Base-by-base conservation (phyloP, 352 stramenopile species). In the Pythium chondricola region DNA sequence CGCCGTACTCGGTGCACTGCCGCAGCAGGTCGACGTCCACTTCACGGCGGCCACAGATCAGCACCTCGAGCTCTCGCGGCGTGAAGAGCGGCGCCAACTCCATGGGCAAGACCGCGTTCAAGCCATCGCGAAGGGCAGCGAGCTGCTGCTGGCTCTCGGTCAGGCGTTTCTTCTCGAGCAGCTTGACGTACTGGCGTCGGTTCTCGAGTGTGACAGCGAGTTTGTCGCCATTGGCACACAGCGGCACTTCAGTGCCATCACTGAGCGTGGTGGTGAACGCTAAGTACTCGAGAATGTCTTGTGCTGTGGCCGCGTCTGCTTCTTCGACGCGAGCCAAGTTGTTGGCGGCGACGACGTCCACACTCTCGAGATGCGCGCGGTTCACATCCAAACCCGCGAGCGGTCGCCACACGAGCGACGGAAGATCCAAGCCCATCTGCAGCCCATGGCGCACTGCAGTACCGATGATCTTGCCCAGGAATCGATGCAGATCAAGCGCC, bases 1-100 rank as follows among this genome's bases (percentile, higher is more conserved):
- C 93, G 46, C 97, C 96, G 72, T 99, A 99, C 67, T 98, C 95
- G 6, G 96, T 98, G 59, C 96, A 97, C 61, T 91, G 87, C 18
- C 84, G 78, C 20, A 99, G 71, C 30, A 98, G 61, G 45, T 97
- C 93, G 20, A 99, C 90, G 63, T 99, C 95, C 42, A 99, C 89
- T 53, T 98, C 92, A 29, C 88, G 81, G 37, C 89, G 95, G 25
- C 97, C 97, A 60, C 96, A 99, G 38, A 99, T 87, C 14, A 99
- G 60, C 41, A 95, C 86, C 64, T 98, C 93, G 7, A 99, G 69
- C 62, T 99, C 96, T 16, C 88, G 79, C 20, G 90, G 80, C n/a
- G 90, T 97, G 56, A 99, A 98, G 26, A 99, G 56, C 10, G 89
- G 74, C 20, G 98, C 83, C 10, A 98, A 58, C 60, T 99, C 96